phyloP scores from a whole-genome alignment of 306 rosid species.

The Vigna angularis region DNA sequence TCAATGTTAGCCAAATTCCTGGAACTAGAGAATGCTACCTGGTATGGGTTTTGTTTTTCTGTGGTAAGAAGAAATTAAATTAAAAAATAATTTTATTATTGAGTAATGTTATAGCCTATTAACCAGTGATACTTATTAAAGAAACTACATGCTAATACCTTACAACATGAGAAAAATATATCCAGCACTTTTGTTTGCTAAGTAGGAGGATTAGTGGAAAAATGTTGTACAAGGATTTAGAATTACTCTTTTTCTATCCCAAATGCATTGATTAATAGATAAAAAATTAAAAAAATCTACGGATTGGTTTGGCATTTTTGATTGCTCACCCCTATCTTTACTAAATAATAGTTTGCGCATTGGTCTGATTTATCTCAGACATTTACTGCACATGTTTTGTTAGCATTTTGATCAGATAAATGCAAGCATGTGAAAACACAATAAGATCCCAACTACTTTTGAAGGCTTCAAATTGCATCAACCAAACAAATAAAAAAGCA shows the following conservation, averaged over 20 bases:
- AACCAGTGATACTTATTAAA: neutral
- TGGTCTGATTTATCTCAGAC: neutral
- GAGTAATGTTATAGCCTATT: neutral
- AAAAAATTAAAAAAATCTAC: neutral
- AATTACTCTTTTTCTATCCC: neutral
- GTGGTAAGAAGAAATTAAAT: neutral
- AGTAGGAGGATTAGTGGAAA: neutral
- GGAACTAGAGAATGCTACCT: neutral
- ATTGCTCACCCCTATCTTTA: neutral
- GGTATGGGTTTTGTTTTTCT: neutral
- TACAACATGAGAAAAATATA: neutral
- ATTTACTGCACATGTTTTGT: neutral
- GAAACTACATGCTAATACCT: neutral
- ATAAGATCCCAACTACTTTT: neutral
- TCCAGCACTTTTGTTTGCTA: neutral
- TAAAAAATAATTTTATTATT: neutral
- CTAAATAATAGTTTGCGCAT: neutral
- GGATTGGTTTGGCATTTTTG: too few species aligned
- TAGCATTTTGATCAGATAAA: neutral
- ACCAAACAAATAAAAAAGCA: neutral
- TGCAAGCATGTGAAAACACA: neutral
- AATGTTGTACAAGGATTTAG: neutral
- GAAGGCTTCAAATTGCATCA: neutral
- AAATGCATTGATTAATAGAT: neutral
- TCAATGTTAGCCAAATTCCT: neutral